phyloP scores from a whole-genome alignment of 495 filamentous ascomycete genomes.

The Penicillium robsamsonii region DNA sequence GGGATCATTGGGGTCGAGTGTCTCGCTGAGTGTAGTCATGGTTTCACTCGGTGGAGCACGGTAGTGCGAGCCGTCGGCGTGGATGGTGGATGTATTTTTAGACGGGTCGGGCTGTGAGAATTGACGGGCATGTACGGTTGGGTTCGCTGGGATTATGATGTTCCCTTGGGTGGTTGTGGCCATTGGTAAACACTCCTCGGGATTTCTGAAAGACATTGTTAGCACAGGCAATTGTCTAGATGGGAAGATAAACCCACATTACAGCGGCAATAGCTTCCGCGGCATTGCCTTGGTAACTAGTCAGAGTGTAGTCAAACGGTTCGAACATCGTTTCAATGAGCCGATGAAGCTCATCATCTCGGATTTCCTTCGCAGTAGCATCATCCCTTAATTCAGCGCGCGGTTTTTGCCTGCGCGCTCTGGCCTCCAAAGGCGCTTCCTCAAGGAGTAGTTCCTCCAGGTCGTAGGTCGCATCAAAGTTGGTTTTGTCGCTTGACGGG shows the following conservation, averaged over 20 bases:
- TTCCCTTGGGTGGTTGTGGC: slow-evolving; percentile 21
- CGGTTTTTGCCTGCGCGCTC: slow-evolving; percentile 89
- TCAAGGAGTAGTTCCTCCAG: slow-evolving; percentile 91
- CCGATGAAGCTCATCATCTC: slow-evolving; percentile 89
- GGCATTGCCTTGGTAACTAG: slow-evolving; percentile 54
- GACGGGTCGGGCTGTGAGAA: slow-evolving; percentile 39
- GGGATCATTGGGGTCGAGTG: slow-evolving; percentile 33
- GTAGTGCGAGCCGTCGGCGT: slow-evolving; percentile 26
- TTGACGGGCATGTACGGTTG: slow-evolving; percentile 36
- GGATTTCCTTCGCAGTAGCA: slow-evolving; percentile 91
- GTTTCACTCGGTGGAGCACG: slow-evolving; percentile 26
- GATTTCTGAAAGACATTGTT: slow-evolving; percentile 30
- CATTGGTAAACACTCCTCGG: slow-evolving; percentile 41
- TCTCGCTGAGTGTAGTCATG: slow-evolving; percentile 30
- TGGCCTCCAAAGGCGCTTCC: slow-evolving; percentile 90
- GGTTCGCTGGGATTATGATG: slow-evolving; percentile 19
- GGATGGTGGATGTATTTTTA: slow-evolving; percentile 30
- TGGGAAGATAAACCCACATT: slow-evolving; percentile 28
- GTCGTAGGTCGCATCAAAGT: slow-evolving; percentile 98
- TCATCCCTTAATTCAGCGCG: slow-evolving; percentile 87
- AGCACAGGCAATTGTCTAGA: slow-evolving; percentile 4
- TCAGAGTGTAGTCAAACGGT: slow-evolving; percentile 89
- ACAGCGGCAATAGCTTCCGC: slow-evolving; percentile 41
- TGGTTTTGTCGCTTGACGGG: slow-evolving; percentile 95
- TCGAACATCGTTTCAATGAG: slow-evolving; percentile 94